phyloP scores from a whole-genome alignment of 805 yeast genomes.

The Candida gorgasii region DNA sequence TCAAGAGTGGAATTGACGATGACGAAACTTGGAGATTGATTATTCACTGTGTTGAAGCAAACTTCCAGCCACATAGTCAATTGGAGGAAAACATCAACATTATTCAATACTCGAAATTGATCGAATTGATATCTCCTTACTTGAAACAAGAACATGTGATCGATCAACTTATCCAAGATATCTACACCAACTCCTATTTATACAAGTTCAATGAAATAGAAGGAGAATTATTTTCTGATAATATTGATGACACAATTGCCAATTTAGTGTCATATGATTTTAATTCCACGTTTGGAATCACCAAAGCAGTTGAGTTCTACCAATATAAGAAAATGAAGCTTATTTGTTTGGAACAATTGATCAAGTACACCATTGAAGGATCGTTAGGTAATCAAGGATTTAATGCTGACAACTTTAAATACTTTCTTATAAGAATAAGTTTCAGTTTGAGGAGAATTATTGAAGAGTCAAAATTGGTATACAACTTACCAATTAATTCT shows the following conservation, averaged over 20 bases:
- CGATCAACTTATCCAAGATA: constrained; percentile 43
- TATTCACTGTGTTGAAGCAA: constrained; percentile 40
- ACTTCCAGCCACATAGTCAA: constrained; percentile 36
- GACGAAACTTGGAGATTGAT: constrained; percentile 42
- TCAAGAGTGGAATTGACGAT: constrained; percentile 16
- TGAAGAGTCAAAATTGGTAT: constrained; percentile 60
- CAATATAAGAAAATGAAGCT: constrained; percentile 52
- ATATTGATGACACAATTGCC: constrained; percentile 37
- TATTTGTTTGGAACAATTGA: constrained; percentile 55
- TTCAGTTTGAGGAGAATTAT: constrained; percentile 63
- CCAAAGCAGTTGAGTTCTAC: constrained; percentile 47
- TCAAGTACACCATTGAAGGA: constrained; percentile 31
- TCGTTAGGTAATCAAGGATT: constrained; percentile 11
- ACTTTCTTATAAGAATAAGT: constrained; percentile 57
- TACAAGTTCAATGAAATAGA: constrained; percentile 62
- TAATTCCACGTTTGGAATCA: constrained; percentile 61
- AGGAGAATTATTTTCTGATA: constrained; percentile 23
- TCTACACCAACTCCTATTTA: constrained; percentile 62
- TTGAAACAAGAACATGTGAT: constrained; percentile 27
- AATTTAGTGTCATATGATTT: constrained; percentile 42
- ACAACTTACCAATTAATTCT: constrained; percentile 64
- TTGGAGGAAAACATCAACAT: constrained; percentile 46
- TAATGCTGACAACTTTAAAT: constrained; percentile 22
- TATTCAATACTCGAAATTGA: constrained; percentile 31
- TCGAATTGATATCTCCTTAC: constrained; percentile 11